Percentiles rank a stretch among this genome's conserved stretches.
Evolutionary conservation across 2,329 filamentous ascomycete genomes (phyloP).

Genomic region (Aureobasidium sp.): DNA sequence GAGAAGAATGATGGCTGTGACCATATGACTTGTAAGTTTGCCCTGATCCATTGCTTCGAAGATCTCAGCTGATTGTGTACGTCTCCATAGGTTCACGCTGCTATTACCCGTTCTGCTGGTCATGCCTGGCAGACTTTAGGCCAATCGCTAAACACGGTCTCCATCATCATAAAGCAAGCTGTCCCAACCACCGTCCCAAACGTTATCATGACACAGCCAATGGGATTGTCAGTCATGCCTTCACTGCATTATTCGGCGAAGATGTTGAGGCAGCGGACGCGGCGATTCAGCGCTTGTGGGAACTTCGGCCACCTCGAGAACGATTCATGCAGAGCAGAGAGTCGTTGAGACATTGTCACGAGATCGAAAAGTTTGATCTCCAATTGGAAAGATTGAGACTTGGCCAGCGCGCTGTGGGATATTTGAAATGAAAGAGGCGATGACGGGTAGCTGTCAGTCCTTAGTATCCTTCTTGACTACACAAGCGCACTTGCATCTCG

Average conservation of each 20-base stretch:
- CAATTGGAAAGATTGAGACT: too few relatives aligned
- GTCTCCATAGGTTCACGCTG: too few relatives aligned
- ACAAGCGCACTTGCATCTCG: not conserved
- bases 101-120: not conserved
- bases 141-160: not conserved
- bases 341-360: too few relatives aligned
- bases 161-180: not conserved
- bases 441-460: not conserved
- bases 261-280: too few relatives aligned
- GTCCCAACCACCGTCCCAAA: not conserved
- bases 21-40: conserved; percentile 8
- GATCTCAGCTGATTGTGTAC: too few relatives aligned
- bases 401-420: not conserved
- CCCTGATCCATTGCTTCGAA: too few relatives aligned
- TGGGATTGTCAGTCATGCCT: too few relatives aligned
- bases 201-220: not conserved
- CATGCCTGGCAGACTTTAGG: not conserved
- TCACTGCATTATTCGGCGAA: too few relatives aligned
- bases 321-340: too few relatives aligned
- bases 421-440: not conserved
- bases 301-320: too few relatives aligned
- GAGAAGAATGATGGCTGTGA: not conserved
- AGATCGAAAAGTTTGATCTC: too few relatives aligned
- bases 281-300: too few relatives aligned
- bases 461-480: not conserved